phyloP scores from a whole-genome alignment of 495 filamentous ascomycete species.

The Penicillium subrubescens region DNA sequence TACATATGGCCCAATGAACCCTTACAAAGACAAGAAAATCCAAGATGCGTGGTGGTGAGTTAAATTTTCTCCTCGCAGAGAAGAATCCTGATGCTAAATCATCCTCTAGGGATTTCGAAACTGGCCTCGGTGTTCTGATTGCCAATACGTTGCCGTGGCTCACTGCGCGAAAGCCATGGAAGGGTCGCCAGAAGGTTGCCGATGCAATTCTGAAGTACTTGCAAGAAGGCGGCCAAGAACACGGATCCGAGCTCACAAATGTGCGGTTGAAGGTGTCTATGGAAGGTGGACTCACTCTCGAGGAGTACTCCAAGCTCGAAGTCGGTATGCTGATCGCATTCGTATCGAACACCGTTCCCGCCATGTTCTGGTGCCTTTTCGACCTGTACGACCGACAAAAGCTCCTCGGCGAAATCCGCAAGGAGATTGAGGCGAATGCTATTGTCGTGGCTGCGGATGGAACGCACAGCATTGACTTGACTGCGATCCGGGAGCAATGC shows the following conservation, averaged over 20 bases:
- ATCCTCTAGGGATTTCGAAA: slow-evolving; percentile 45
- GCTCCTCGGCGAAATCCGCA: slow-evolving; percentile 38
- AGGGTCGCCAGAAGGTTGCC: slow-evolving; percentile 36
- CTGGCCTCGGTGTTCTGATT: slow-evolving; percentile 37
- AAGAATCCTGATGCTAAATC: background rate
- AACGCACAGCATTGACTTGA: slow-evolving; percentile 35
- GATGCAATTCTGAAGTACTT: slow-evolving; percentile 48
- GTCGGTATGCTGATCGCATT: slow-evolving; percentile 39
- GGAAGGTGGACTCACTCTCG: slow-evolving; percentile 34
- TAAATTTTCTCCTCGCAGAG: background rate
- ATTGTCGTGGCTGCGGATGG: slow-evolving; percentile 13
- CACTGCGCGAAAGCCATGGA: slow-evolving; percentile 42
- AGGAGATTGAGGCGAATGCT: slow-evolving; percentile 33
- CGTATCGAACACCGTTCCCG: slow-evolving; percentile 49
- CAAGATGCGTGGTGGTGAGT: slow-evolving; percentile 50
- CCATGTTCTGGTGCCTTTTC: slow-evolving; percentile 49
- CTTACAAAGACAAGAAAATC: slow-evolving; percentile 42
- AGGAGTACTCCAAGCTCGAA: slow-evolving; percentile 48
- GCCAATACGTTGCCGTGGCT: slow-evolving; percentile 39
- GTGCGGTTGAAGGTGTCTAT: slow-evolving; percentile 34
- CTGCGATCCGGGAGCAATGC: slow-evolving; percentile 37
- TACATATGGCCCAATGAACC: slow-evolving; percentile 53
- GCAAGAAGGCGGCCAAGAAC: slow-evolving; percentile 29
- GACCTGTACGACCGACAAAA: slow-evolving; percentile 40
- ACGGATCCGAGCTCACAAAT: slow-evolving; percentile 34